Evolutionary conservation across 1,284 basidiomycete species (phyloP), one percentile per base, ranked within the genome.

Genomic region (Pyrrhoderma noxium): DNA sequence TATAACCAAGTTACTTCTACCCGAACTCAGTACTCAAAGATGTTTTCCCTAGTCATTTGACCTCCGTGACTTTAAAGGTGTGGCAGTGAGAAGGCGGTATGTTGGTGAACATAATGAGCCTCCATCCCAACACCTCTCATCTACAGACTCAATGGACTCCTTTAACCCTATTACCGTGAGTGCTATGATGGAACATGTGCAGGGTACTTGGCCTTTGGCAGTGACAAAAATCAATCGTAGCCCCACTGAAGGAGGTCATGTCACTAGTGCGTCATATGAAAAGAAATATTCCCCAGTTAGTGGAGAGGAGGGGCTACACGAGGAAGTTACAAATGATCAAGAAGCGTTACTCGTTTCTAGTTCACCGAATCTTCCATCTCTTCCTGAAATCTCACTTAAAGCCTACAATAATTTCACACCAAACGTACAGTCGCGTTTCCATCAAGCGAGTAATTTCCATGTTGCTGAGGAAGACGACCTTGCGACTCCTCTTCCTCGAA

Each of bases 401-500:
- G 38, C 5, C 5, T 40, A 5, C 35, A 9, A 9, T 40, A 16
- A 16, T 16, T 8, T 7, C 38, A 40, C 38, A 40, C 38, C 38
- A 67, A 79, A 38, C 77, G 80, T 27, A 75, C 77, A 27, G 71
- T 80, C 18, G 72, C 59, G 66, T 1, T 64, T 64, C 44, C 23
- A 34, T 27, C 39, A 23, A 21, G 14, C 13, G 8, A n/a, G 9
- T 27, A 31, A 40, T 19, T 55, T 57, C 34, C 62, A 62, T 19
- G 59, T 59, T 4, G 45, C 56, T 8, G 63, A 61, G 37, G 53
- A 39, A 9, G 52, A 65, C 16, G 65, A 71, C 38, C 69, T 67
- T 0, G 60, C 79, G 19, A 89, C 86, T 1, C 86, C 86, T 1
- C 70, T 78, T 53, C 76, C 79, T 9, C 79, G 83, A 55, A 78